Conservation (phyloP, 129 eudicot genomes). For the Oenanthe sinensis region DNA sequence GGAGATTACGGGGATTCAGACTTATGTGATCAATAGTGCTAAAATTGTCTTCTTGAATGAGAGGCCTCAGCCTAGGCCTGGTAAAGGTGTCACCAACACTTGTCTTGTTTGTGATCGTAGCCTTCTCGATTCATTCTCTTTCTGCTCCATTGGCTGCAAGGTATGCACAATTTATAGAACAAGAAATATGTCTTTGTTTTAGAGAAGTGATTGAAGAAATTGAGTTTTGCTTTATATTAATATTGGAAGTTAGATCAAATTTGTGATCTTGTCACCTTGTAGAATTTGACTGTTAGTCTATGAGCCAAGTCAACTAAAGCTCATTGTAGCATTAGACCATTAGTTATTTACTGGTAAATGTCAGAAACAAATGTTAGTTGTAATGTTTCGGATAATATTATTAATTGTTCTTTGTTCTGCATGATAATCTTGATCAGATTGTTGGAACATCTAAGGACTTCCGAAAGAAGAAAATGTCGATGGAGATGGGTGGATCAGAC, state of each 20-base stretch:
- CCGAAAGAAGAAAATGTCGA: conserved; percentile 10
- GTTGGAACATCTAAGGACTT: conserved; percentile 27
- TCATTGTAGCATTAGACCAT: not conserved
- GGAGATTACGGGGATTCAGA: conserved; percentile 34
- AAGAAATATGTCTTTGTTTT: not conserved
- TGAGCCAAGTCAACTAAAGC: not conserved
- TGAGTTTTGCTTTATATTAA: not conserved
- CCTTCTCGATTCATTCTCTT: conserved; percentile 40
- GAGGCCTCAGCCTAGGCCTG: conserved; percentile 37
- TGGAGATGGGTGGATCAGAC: conserved; percentile 12
- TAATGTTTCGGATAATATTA: not conserved
- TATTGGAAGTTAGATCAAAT: not conserved
- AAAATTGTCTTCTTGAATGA: conserved; percentile 33
- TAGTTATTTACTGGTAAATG: not conserved
- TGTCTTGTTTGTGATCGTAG: conserved; percentile 36
- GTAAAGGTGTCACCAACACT: conserved; percentile 36
- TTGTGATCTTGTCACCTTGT: not conserved
- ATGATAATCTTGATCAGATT: conserved; percentile 14
- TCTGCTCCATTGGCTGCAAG: conserved; percentile 44
- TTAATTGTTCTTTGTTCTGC: not conserved
- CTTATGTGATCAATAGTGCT: conserved; percentile 39
- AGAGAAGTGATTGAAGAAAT: not conserved
- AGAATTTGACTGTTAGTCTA: not conserved
- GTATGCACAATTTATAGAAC: conserved; percentile 12
- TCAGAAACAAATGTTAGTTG: not conserved